Conservation (phyloP, 345 rosid species). For the Angophora floribunda region DNA sequence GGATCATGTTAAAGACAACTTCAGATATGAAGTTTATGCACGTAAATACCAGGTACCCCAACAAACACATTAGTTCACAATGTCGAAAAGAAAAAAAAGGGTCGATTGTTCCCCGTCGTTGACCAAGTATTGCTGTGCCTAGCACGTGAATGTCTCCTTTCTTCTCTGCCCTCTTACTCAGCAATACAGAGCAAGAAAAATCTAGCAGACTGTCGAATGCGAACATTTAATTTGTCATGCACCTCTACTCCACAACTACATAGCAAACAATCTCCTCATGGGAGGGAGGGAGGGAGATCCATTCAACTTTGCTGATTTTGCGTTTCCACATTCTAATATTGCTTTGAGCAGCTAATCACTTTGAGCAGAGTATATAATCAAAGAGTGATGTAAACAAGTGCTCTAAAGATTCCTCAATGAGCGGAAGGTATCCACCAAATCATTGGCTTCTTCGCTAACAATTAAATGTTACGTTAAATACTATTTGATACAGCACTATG, state of each 20-base stretch:
- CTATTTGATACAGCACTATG: slow-evolving; percentile 7
- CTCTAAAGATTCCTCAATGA: neutral
- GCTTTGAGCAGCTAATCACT: neutral
- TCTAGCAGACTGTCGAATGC: neutral
- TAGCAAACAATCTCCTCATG: neutral
- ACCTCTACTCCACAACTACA: neutral
- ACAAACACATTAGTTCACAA: neutral
- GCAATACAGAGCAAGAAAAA: neutral
- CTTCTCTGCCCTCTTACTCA: neutral
- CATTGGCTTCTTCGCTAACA: neutral
- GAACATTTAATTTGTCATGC: neutral
- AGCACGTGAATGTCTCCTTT: neutral
- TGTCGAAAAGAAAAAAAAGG: neutral
- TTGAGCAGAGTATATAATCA: neutral
- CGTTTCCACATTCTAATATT: neutral
- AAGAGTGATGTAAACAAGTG: neutral
- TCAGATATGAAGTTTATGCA: neutral
- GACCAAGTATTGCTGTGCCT: neutral
- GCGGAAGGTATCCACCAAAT: neutral
- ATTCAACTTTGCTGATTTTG: neutral
- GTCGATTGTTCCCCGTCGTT: neutral
- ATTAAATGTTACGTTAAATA: neutral
- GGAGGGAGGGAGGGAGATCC: neutral
- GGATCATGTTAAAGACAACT: neutral
- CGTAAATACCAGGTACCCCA: neutral